These are phyloP conservation scores for Xylaria castorea DNA, from an alignment of 495 filamentous ascomycete genomes.

Conservation along the genomic window DNA sequence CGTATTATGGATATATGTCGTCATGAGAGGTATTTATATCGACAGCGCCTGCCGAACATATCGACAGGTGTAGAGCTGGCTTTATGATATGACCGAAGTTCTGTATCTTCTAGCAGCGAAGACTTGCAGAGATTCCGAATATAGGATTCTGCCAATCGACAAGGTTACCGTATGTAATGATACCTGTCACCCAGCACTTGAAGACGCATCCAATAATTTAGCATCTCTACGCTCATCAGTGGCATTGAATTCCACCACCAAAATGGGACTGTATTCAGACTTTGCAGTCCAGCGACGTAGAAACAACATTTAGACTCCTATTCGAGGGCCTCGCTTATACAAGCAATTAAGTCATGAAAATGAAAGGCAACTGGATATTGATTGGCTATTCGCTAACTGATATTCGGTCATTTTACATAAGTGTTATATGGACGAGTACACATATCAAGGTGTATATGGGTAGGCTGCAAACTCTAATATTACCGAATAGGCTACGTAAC, in stretches of 20 bases:
- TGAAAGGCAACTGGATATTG: background rate
- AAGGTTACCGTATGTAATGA: background rate
- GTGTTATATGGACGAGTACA: too few species aligned
- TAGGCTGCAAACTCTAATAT: background rate
- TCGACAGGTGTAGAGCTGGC: background rate
- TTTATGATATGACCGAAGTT: background rate
- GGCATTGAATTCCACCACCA: background rate
- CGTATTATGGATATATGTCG: background rate
- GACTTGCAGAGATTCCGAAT: background rate
- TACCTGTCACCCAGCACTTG: background rate
- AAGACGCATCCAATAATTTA: background rate
- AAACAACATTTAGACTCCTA: background rate
- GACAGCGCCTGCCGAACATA: slow-evolving; percentile 1
- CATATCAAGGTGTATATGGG: too few species aligned
- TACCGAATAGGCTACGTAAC: background rate
- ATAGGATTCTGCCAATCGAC: background rate
- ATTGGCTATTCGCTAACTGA: background rate
- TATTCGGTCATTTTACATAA: background rate
- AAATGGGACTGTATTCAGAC: background rate
- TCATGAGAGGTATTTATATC: background rate
- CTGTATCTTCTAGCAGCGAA: background rate
- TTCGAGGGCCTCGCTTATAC: background rate
- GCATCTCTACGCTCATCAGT: too few species aligned
- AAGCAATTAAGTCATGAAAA: background rate
- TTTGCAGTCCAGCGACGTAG: background rate